These are phyloP conservation scores for Fusarium sp. DNA, from an alignment of 2,329 filamentous ascomycete species.

Conservation along the genomic window DNA sequence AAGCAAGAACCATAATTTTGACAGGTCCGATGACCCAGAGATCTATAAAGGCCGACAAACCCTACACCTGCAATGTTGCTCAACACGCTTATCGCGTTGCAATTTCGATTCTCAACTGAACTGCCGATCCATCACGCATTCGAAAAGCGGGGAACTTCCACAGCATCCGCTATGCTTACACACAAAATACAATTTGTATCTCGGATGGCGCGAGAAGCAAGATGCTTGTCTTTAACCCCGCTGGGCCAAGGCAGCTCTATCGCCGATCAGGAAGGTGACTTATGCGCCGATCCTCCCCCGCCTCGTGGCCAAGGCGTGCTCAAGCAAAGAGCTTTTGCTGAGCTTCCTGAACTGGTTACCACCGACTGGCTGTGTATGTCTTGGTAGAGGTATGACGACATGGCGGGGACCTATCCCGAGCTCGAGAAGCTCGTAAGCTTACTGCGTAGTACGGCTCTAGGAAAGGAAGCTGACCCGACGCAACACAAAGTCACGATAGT, in stretches of 20 bases:
- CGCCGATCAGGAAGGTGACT: slow-evolving; percentile 29
- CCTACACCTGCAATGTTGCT: neutral
- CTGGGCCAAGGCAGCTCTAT: slow-evolving; percentile 22
- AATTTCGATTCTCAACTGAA: neutral
- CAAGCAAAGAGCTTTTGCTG: neutral
- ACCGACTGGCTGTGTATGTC: neutral
- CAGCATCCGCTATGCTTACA: neutral
- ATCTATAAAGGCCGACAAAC: neutral
- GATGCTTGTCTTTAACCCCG: neutral
- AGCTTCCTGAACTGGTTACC: slow-evolving; percentile 33
- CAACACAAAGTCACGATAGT: slow-evolving; percentile 2
- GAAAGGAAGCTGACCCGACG: slow-evolving; percentile 21
- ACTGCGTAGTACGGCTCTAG: slow-evolving; percentile 7
- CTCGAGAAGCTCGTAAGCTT: slow-evolving; percentile 28
- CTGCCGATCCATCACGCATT: neutral
- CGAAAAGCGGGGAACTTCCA: neutral
- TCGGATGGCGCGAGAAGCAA: neutral
- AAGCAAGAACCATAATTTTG: neutral
- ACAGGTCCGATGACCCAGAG: neutral
- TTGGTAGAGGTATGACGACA: slow-evolving; percentile 33
- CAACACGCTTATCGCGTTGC: neutral
- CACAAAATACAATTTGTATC: neutral
- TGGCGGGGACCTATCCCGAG: slow-evolving; percentile 18
- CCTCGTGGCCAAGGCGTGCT: slow-evolving; percentile 20
- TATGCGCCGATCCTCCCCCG: slow-evolving; percentile 13